phyloP scores from a whole-genome alignment of 148 eudicot species.

The Simmondsia chinensis region DNA sequence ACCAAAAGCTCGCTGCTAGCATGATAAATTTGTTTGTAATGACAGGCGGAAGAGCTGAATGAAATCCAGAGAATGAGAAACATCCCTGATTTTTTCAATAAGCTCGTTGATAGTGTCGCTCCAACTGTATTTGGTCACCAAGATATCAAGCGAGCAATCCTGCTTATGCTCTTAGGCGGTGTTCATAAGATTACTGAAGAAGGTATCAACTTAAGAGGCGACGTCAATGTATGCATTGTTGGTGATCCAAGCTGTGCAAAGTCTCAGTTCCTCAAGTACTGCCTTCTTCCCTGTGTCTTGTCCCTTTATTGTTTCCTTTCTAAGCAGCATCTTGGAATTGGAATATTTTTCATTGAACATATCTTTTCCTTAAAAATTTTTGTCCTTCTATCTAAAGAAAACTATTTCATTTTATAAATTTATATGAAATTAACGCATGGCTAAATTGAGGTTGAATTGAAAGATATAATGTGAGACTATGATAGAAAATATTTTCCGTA shows the following conservation, averaged over 20 bases:
- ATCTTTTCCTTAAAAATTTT: background rate
- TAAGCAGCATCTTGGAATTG: no score
- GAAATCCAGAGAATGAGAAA: slow-evolving; percentile 81
- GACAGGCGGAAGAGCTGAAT: slow-evolving; percentile 68
- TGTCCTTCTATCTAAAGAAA: background rate
- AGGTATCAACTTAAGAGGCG: slow-evolving; percentile 97
- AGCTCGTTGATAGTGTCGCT: slow-evolving; percentile 91
- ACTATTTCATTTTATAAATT: no score
- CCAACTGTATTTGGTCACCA: slow-evolving; percentile 96
- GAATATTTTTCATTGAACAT: no score
- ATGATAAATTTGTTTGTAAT: slow-evolving; percentile 6
- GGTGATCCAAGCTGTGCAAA: slow-evolving; percentile 99
- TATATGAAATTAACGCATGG: no score
- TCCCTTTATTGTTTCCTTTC: background rate
- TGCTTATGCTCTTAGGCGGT: slow-evolving; percentile 95
- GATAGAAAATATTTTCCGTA: no score
- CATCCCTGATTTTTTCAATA: slow-evolving; percentile 91
- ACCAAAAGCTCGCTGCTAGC: no score
- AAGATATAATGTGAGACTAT: no score
- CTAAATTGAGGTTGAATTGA: background rate
- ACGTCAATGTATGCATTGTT: slow-evolving; percentile 95
- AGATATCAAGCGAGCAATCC: slow-evolving; percentile 93
- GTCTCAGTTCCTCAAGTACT: slow-evolving; percentile 96
- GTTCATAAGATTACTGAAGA: slow-evolving; percentile 90
- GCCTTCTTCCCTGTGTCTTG: slow-evolving; percentile 2